Evolutionary conservation across 441 rosid species (phyloP), one percentile per base, ranked within the genome.

Genomic region (Eruca vesicaria): DNA sequence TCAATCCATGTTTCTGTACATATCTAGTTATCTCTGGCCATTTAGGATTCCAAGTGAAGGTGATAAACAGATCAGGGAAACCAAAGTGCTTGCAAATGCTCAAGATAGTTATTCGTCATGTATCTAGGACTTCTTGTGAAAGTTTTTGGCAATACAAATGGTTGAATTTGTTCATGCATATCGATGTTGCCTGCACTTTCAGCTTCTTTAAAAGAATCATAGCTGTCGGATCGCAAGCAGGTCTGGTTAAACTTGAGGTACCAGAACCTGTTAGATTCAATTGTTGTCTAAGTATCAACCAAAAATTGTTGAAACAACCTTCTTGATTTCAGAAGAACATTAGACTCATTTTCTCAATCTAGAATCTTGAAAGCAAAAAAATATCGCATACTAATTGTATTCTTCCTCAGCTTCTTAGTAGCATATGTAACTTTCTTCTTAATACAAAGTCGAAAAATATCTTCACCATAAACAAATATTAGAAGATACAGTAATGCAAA

Each of bases 291-390:
- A 1, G 35, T 3, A 12, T 63, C 55, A 3, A 64, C 33, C 21
- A 64, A 10, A 64, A 63, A 11, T 0, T 63, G 52, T 20, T 63
- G 6, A 6, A 11, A 63, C 6, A 19, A 5, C 2, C 15, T 4
- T 1, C 28, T 29, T 2, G 9, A 16, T 0, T 5, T 0, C 0
- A 18, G 26, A 0, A 35, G 2, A 36, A 6, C 2, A 0, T 10
- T 16, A 19, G 18, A 35, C 4, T 63, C 67, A 11, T 12, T 18
- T 0, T 10, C 0, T 5, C 67, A 1, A 11, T 63, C 50, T 1
- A 19, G 67, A 12, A 63, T 2, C 1, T 31, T 9, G 9, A 36
- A 63, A 0, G 31, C 31, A 11, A 63, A 63, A 0, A 19, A 63
- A 2, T 63, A 15, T 1, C 31, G 0, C 52, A 63, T 63, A 1